Evolutionary conservation across 805 yeast genomes (phyloP).

Genomic region (Candida gorgasii): DNA sequence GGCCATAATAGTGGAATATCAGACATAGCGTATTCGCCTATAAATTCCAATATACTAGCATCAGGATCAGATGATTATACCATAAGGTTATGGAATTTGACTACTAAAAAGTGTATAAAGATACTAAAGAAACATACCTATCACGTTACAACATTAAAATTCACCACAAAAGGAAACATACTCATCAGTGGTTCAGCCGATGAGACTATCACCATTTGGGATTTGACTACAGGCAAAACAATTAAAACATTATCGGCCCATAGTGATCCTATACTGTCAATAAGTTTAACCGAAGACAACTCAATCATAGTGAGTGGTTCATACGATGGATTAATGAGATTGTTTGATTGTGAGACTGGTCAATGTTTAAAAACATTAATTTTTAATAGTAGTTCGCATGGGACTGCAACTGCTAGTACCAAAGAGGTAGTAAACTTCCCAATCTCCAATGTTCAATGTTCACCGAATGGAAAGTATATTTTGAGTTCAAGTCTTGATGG

Average conservation of each 20-base stretch:
- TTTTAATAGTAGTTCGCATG: slow-evolving; percentile 65
- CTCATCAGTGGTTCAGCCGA: slow-evolving; percentile 84
- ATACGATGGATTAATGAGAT: slow-evolving; percentile 86
- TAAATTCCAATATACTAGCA: slow-evolving; percentile 67
- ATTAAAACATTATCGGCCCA: slow-evolving; percentile 87
- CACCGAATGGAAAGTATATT: slow-evolving; percentile 80
- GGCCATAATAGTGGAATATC: slow-evolving; percentile 77
- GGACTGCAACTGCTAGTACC: slow-evolving; percentile 59
- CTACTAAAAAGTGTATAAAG: slow-evolving; percentile 49
- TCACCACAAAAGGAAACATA: slow-evolving; percentile 73
- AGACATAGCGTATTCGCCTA: slow-evolving; percentile 74
- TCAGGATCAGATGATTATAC: slow-evolving; percentile 87
- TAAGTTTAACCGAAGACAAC: slow-evolving; percentile 76
- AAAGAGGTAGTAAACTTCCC: slow-evolving; percentile 59
- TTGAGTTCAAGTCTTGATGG: slow-evolving; percentile 84
- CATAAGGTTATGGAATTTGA: slow-evolving; percentile 68
- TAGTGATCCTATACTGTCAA: slow-evolving; percentile 80
- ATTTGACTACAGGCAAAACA: slow-evolving; percentile 65
- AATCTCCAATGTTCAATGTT: slow-evolving; percentile 66
- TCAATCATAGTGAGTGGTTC: slow-evolving; percentile 84
- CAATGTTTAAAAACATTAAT: slow-evolving; percentile 90
- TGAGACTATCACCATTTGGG: slow-evolving; percentile 92
- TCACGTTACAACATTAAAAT: slow-evolving; percentile 72
- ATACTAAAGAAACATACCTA: slow-evolving; percentile 78
- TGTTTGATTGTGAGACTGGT: slow-evolving; percentile 86